These are phyloP conservation scores for Tolypocladium inflatum DNA, from an alignment of 2,329 filamentous ascomycete species.

Conservation along the genomic window DNA sequence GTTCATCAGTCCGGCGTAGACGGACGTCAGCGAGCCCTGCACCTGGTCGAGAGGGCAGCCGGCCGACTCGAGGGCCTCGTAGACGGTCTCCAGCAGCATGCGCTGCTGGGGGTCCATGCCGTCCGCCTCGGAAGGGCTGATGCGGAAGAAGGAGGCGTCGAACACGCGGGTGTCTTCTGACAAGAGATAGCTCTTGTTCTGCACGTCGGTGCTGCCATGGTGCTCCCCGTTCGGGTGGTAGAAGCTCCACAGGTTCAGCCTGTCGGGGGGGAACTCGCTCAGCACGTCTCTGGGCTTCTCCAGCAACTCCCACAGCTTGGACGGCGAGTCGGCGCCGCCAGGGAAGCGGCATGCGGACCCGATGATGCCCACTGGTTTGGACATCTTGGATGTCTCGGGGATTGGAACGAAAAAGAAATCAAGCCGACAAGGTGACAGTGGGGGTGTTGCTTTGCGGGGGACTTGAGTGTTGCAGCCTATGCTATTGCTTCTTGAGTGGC, in stretches of 20 bases:
- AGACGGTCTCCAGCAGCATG: constrained; percentile 26
- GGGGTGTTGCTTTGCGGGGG: background rate
- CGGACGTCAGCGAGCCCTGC: constrained; percentile 9
- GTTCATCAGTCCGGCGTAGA: constrained; percentile 20
- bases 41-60: constrained; percentile 20
- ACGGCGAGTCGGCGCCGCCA: constrained; percentile 20
- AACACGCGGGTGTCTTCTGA: constrained; percentile 21
- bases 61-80: constrained; percentile 28
- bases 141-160: constrained; percentile 29
- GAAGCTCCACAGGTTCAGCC: constrained; percentile 15
- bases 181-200: constrained; percentile 23
- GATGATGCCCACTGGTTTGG: constrained; percentile 30
- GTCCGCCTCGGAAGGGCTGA: constrained; percentile 26
- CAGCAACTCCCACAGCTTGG: constrained; percentile 25
- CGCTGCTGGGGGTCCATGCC: constrained; percentile 34
- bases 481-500: background rate
- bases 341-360: constrained; percentile 29
- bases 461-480: background rate
- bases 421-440: background rate
- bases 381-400: background rate
- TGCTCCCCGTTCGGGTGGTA: constrained; percentile 21
- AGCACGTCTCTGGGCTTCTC: constrained; percentile 21
- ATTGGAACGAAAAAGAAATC: background rate
- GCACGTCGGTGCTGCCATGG: constrained; percentile 11
- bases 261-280: constrained; percentile 12